Percentiles rank a stretch among this genome's conserved stretches.
These are phyloP conservation scores for Penicillium rolfsii DNA, from an alignment of 2,329 filamentous ascomycete species.

Conservation along the genomic window DNA sequence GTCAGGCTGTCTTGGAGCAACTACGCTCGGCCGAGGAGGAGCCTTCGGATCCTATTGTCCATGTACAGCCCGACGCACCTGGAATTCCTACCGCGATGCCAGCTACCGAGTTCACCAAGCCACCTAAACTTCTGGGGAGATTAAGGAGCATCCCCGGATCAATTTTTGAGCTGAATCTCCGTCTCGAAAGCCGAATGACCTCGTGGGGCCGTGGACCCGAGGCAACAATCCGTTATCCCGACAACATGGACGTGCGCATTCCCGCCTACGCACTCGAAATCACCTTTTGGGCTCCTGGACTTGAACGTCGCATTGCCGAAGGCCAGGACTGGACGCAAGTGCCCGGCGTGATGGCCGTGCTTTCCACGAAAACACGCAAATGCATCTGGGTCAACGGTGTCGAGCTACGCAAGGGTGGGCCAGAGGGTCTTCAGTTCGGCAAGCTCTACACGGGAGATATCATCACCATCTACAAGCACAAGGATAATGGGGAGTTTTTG, in stretches of 20 bases:
- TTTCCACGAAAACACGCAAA: slow-evolving; percentile 76
- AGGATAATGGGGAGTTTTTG: slow-evolving; percentile 39
- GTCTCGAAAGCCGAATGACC: slow-evolving; percentile 67
- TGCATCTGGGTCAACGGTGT: slow-evolving; percentile 78
- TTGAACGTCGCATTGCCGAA: slow-evolving; percentile 61
- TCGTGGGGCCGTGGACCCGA: slow-evolving; percentile 75
- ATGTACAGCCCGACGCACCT: slow-evolving; percentile 19
- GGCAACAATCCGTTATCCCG: slow-evolving; percentile 70
- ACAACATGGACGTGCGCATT: slow-evolving; percentile 68
- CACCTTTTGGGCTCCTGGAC: slow-evolving; percentile 70
- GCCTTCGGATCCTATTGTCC: slow-evolving; percentile 27
- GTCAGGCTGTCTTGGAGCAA: slow-evolving; percentile 36
- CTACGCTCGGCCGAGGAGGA: slow-evolving; percentile 24
- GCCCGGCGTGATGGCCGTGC: slow-evolving; percentile 66
- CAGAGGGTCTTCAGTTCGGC: slow-evolving; percentile 60
- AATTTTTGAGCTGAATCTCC: slow-evolving; percentile 64
- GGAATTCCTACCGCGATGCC: slow-evolving; percentile 7
- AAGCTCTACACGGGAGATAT: slow-evolving; percentile 76
- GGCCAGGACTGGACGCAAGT: slow-evolving; percentile 60
- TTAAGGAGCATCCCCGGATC: slow-evolving; percentile 70
- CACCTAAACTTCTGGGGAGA: slow-evolving; percentile 60
- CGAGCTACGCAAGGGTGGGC: slow-evolving; percentile 59
- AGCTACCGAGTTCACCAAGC: slow-evolving; percentile 36
- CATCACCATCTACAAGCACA: slow-evolving; percentile 68
- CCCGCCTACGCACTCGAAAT: slow-evolving; percentile 82